phyloP scores from a whole-genome alignment of 768 basidiomycete species.

The Chalciporus chontae region DNA sequence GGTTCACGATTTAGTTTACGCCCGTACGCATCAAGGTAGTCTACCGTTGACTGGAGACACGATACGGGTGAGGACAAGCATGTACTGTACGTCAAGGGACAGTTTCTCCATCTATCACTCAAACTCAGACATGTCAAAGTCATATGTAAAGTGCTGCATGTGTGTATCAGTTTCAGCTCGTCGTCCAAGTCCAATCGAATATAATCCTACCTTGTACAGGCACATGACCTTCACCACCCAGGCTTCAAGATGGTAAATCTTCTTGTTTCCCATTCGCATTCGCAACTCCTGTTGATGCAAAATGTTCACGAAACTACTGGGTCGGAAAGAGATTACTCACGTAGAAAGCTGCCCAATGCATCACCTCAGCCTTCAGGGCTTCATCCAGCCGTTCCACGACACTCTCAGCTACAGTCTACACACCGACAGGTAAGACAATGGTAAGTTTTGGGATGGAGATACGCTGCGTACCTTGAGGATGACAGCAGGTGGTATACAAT shows the following conservation, averaged over 20 bases:
- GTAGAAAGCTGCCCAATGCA: slow-evolving; percentile 98
- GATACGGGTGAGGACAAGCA: not conserved
- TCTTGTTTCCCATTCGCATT: slow-evolving; percentile 90
- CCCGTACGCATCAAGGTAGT: not conserved
- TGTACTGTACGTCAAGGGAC: not conserved
- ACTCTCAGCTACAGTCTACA: slow-evolving; percentile 87
- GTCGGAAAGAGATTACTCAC: slow-evolving; percentile 42
- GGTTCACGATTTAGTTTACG: too few relatives aligned
- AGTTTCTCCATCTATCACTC: slow-evolving; percentile 15
- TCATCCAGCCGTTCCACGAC: slow-evolving; percentile 90
- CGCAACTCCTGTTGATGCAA: slow-evolving; percentile 68
- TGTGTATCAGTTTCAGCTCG: not conserved
- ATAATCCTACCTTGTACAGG: slow-evolving; percentile 63
- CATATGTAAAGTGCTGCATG: slow-evolving; percentile 29
- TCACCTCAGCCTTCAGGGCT: slow-evolving; percentile 83
- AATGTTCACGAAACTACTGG: too few relatives aligned
- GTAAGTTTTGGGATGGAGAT: too few relatives aligned
- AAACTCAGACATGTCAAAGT: slow-evolving; percentile 35
- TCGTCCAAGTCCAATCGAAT: not conserved
- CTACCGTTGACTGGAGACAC: not conserved
- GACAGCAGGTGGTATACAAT: slow-evolving; percentile 93
- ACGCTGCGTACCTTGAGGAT: slow-evolving; percentile 83
- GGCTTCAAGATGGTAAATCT: slow-evolving; percentile 96
- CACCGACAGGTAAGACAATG: slow-evolving; percentile 2
- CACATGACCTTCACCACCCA: slow-evolving; percentile 98